Evolutionary conservation across 495 filamentous ascomycete species (phyloP).

Genomic region (Talaromyces ruber): DNA sequence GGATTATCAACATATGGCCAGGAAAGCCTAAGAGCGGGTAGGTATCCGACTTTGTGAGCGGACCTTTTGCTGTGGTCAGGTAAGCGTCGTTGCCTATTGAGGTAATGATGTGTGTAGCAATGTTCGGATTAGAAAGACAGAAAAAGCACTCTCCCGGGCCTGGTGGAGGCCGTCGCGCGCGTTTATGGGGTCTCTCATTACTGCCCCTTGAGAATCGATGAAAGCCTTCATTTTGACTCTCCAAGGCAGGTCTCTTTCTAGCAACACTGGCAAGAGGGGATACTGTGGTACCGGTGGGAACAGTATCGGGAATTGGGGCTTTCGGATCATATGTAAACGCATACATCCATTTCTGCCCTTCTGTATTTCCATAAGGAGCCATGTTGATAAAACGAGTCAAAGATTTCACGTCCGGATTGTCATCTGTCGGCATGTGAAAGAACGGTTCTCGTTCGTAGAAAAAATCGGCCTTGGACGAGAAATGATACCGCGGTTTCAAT

Average conservation of each 20-base stretch:
- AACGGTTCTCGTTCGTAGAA: conserved; percentile 93
- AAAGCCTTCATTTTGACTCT: conserved; percentile 43
- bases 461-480: conserved; percentile 56
- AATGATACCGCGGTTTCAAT: conserved; percentile 82
- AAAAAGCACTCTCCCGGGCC: conserved; percentile 84
- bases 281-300: conserved; percentile 61
- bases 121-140: conserved; percentile 75
- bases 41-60: conserved; percentile 59
- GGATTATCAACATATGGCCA: conserved; percentile 84
- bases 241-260: conserved; percentile 52
- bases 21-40: conserved; percentile 69
- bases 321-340: conserved; percentile 73
- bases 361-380: conserved; percentile 61
- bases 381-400: conserved; percentile 86
- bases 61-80: conserved; percentile 85
- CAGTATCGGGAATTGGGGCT: conserved; percentile 40
- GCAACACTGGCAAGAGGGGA: conserved; percentile 52
- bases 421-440: conserved; percentile 56
- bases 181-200: conserved; percentile 41
- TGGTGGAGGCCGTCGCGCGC: conserved; percentile 49
- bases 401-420: conserved; percentile 39
- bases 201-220: conserved; percentile 48
- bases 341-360: conserved; percentile 79
- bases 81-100: conserved; percentile 80
- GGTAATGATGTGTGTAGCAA: conserved; percentile 80